A percentile compares a stretch with the other conserved stretches of the same genome.
phyloP scores from a whole-genome alignment of 2,329 filamentous ascomycete species.

The Elsinoe batatas region DNA sequence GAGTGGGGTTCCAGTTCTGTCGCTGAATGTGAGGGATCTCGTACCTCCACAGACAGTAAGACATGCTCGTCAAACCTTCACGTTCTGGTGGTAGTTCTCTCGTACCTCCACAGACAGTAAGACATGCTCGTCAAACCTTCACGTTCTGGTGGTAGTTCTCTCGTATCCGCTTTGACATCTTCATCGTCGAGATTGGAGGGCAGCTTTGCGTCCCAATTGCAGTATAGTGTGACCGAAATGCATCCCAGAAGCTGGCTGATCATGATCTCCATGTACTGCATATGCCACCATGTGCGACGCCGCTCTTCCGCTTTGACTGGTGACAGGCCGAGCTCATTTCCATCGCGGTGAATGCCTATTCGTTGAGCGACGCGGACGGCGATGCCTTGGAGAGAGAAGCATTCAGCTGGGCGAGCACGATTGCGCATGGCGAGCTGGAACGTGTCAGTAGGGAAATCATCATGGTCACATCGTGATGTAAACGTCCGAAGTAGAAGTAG shows the following conservation, averaged over 20 bases:
- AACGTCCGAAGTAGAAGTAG: too few relatives aligned
- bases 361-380: slow-evolving; percentile 51
- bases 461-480: too few relatives aligned
- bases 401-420: background rate
- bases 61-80: slow-evolving; percentile 13
- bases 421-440: background rate
- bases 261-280: slow-evolving; percentile 14
- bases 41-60: slow-evolving; percentile 12
- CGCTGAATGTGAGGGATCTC: slow-evolving; percentile 10
- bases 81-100: slow-evolving; percentile 4
- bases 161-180: slow-evolving; percentile 5
- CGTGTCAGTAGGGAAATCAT: too few relatives aligned
- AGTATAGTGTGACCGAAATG: slow-evolving; percentile 13
- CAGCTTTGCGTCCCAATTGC: slow-evolving; percentile 10
- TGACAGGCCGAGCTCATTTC: slow-evolving; percentile 38
- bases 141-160: background rate
- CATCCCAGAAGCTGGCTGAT: slow-evolving; percentile 8
- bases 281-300: slow-evolving; percentile 47
- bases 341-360: slow-evolving; percentile 53
- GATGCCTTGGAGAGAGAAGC: slow-evolving; percentile 44
- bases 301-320: slow-evolving; percentile 51
- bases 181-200: slow-evolving; percentile 13
- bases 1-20: background rate
- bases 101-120: slow-evolving; percentile 12
- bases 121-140: slow-evolving; percentile 14